Evolutionary conservation across 2,329 filamentous ascomycete species (phyloP).

Genomic region (Alternaria arbusti): DNA sequence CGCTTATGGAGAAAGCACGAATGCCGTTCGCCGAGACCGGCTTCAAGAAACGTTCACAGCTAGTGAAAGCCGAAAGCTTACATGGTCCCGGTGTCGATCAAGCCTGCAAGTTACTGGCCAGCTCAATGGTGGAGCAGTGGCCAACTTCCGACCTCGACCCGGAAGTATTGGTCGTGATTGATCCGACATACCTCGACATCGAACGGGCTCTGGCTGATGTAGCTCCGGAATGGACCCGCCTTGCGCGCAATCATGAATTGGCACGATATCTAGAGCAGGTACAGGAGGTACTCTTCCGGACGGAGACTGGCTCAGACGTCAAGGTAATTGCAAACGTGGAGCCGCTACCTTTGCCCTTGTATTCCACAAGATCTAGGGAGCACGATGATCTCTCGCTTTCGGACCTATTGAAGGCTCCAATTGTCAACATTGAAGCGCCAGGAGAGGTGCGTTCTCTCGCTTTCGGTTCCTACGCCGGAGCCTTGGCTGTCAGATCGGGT

Average conservation of each 20-base stretch:
- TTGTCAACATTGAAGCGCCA: not conserved
- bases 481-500: not conserved
- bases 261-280: conserved; percentile 53
- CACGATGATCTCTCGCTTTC: conserved; percentile 5
- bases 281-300: conserved; percentile 43
- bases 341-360: not conserved
- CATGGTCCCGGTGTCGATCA: conserved; percentile 22
- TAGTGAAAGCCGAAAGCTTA: conserved; percentile 34
- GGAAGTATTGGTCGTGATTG: conserved; percentile 31
- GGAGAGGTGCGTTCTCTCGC: not conserved
- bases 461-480: not conserved
- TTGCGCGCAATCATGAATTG: conserved; percentile 58
- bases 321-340: not conserved
- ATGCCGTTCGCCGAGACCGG: conserved; percentile 40
- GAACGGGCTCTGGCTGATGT: conserved; percentile 50
- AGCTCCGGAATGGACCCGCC: conserved; percentile 55
- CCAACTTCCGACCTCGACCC: conserved; percentile 48
- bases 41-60: conserved; percentile 29
- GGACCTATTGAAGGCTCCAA: not conserved
- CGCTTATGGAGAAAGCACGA: conserved; percentile 28
- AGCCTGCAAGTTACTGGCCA: conserved; percentile 50
- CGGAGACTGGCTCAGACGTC: not conserved
- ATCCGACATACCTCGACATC: conserved; percentile 44
- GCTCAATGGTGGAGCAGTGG: conserved; percentile 48
- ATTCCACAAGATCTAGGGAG: conserved; percentile 1